Evolutionary conservation across 2,329 filamentous ascomycete genomes (phyloP), one percentile per base, ranked within the genome.

Genomic region (Reticulascus tulasneorum): DNA sequence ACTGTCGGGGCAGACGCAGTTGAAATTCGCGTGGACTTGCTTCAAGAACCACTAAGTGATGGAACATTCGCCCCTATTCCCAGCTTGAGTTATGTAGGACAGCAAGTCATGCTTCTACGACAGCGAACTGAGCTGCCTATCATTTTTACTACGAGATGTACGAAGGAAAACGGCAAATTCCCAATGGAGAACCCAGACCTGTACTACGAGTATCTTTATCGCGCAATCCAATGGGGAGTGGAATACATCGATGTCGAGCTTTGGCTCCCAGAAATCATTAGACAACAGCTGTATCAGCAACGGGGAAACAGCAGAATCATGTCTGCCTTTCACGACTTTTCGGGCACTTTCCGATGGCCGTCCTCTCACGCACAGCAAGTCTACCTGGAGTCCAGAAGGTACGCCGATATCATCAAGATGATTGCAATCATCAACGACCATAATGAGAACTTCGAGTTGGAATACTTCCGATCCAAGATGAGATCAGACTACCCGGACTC

Each of bases 241-340:
- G 87, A 94, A 58, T 94, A 94, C 55, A 83, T 94, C 44, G 87
- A 94, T 52, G 86, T 94, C 34, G 87, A 94, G 64, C 64, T 94
- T 24, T 93, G 87, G 85, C 72, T 94, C 23, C 87, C 87, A 1
- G 86, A 90, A 55, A 67, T 77, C 7, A 86, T 94, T 37, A 73
- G 87, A 44, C 71, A 71, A 44, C 73, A 68, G 41, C 62, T 94
- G 9, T 83, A 79, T 35, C 76, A 84, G 47, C 72, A 77, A 35
- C 82, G 83, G 47, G 86, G 86, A 3, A 85, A 80, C 60, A 91
- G 84, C 52, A 84, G 82, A 47, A 88, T 94, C 59, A 89, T 94
- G 67, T 91, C 86, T n/a, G 87, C 88, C 10, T 93, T 91, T 52
- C 88, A 94, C 57, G 87, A 93, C 63, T 91, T 91, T 53, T 89